A percentile compares a stretch with the other conserved stretches of the same genome.
These are phyloP conservation scores for Podaxis sp. DNA, from an alignment of 768 basidiomycete genomes.

Conservation along the genomic window DNA sequence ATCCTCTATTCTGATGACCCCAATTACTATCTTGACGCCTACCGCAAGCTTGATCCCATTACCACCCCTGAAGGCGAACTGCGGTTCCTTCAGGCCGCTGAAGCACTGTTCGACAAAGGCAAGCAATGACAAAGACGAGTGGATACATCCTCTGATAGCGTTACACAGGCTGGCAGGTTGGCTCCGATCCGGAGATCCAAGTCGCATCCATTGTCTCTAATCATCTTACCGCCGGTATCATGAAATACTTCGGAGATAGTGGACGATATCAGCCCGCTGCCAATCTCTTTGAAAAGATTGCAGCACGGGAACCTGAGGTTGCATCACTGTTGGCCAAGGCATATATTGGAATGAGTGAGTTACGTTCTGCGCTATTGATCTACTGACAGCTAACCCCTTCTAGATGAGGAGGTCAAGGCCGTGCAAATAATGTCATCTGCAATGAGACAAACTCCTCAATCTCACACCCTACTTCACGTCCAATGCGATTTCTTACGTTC, in stretches of 20 bases:
- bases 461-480: conserved; percentile 89
- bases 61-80: conserved; percentile 84
- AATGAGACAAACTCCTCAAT: conserved; percentile 82
- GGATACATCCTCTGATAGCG: not conserved
- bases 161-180: conserved; percentile 88
- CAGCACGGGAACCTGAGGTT: conserved; percentile 85
- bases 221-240: conserved; percentile 88
- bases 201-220: conserved; percentile 96
- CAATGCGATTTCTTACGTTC: conserved; percentile 92
- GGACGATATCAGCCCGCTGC: conserved; percentile 84
- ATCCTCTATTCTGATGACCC: conserved; percentile 97
- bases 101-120: conserved; percentile 85
- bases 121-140: not conserved
- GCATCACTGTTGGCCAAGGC: conserved; percentile 80
- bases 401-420: conserved; percentile 98
- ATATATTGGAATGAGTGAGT: conserved; percentile 97
- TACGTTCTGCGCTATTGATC: not conserved
- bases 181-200: conserved; percentile 97
- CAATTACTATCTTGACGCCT: conserved; percentile 86
- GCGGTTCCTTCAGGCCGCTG: conserved; percentile 86
- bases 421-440: conserved; percentile 89
- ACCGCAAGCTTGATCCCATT: conserved; percentile 94
- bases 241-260: conserved; percentile 96
- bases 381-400: not conserved
- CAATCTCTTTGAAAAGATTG: conserved; percentile 90